Evolutionary conservation across 2,329 filamentous ascomycete species (phyloP), one percentile per base, ranked within the genome.

Genomic region (Pseudogymnoascus sp.): DNA sequence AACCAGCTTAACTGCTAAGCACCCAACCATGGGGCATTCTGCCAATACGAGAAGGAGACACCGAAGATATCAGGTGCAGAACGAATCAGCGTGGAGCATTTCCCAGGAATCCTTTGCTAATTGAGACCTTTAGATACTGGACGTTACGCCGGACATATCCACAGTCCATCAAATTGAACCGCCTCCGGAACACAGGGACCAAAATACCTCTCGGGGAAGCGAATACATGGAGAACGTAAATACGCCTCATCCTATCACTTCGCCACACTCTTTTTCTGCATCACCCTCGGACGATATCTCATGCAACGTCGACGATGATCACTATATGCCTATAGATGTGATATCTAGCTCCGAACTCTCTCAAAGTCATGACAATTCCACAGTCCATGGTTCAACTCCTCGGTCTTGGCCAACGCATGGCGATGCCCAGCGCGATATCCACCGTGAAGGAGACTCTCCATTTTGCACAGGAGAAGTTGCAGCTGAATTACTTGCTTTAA

Each of bases 1-100:
- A 60, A 74, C 67, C 56, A 64, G 69, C 14, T 61, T 73, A 16
- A 69, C 68, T 40, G 64, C 70, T 3, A 68, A 71, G 50, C 71
- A 73, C 65, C 71, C 71, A 7, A 73, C 72, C 0, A 74, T 73
- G 71, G 71, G 66, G 19, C 70, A 71, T 13, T 13, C 19, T 44
- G 40, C 13, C 62, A 61, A 11, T 31, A 47, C 26, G 2, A 62
- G 40, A 47, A 64, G 47, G 50, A 8, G 16, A n/a, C 38, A 29
- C 7, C 14, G 24, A 11, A 16, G 24, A 53, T 64, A 33, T n/a
- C 21, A 50, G 29, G 62, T 64, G 38, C n/a, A 11, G 6, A 44
- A 44, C 40, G 6, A 44, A 44, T 19, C 40, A 44, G 40, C 16
- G 19, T 44, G 4, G 10, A 44, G 13, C 19, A 24, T 44, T 44